A percentile compares a stretch with the other conserved stretches of the same genome.
Conservation (phyloP, 768 basidiomycete genomes). For the Leccinum boreale region DNA sequence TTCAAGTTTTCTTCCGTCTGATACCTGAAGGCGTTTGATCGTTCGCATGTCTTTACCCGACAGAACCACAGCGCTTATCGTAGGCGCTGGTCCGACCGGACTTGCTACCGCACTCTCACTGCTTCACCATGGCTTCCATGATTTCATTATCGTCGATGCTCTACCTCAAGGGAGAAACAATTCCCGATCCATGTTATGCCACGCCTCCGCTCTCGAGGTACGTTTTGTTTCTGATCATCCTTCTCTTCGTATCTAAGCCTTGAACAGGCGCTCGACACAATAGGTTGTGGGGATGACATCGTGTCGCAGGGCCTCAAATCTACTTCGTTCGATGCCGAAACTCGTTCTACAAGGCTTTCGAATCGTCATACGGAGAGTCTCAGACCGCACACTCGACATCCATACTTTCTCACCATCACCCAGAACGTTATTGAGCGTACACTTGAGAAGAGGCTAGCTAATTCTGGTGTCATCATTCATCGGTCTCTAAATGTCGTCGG, state of each 20-base stretch:
- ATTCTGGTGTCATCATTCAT: slow-evolving; percentile 31
- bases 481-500: slow-evolving; percentile 40
- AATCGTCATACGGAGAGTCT: slow-evolving; percentile 34
- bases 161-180: slow-evolving; percentile 27
- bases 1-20: too few relatives aligned
- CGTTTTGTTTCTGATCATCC: neutral
- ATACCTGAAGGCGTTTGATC: too few relatives aligned
- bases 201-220: slow-evolving; percentile 51
- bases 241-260: slow-evolving; percentile 25
- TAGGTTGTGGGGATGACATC: slow-evolving; percentile 40
- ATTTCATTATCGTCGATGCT: slow-evolving; percentile 45
- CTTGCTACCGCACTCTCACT: slow-evolving; percentile 46
- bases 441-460: slow-evolving; percentile 33
- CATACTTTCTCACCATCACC: slow-evolving; percentile 40
- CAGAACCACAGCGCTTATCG: slow-evolving; percentile 42
- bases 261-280: slow-evolving; percentile 43
- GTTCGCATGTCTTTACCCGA: slow-evolving; percentile 27
- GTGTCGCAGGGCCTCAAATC: slow-evolving; percentile 36
- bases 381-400: slow-evolving; percentile 39
- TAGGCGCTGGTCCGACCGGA: slow-evolving; percentile 52
- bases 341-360: slow-evolving; percentile 29
- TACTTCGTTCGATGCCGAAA: slow-evolving; percentile 25
- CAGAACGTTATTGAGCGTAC: slow-evolving; percentile 45
- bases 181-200: slow-evolving; percentile 46
- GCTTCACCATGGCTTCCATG: slow-evolving; percentile 35